Base-by-base conservation (phyloP, 768 basidiomycete species). In the Pisolithus albus region DNA sequence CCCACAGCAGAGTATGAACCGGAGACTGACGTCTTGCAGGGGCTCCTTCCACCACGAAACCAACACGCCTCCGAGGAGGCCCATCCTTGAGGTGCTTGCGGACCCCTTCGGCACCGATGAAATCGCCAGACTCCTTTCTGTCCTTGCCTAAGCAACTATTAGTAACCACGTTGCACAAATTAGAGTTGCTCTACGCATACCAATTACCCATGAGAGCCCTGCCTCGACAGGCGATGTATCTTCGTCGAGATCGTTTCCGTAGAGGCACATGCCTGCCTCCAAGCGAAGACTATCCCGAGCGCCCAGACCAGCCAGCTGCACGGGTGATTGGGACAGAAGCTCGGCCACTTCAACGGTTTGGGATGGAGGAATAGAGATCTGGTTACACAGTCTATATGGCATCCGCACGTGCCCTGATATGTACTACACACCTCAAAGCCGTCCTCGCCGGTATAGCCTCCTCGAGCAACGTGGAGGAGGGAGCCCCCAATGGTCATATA, bases 371-470 rank as follows among this genome's bases (percentile, higher is more conserved):
- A 95, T 84, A 4, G 92, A 95, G 55, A 97, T 92, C 92, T 91
- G 58, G 5, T 38, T 24, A 43, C 15, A 23, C 53, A 37, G 36
- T 44, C 53, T 9, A 47, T 37, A 52, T 24, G 34, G 41, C 42
- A 42, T 46, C 18, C 46, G 6, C 30, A 24, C 23, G 21, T 42
- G 13, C 40, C 28, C 5, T n/a, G 34, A 40, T 21, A 23, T 53
- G 19, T 30, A 2, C 47, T 56, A 54, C 72, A 52, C 23, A 84
- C 92, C 77, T 99, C 96, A 58, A 99, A 98, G 0, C 96, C 96
- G 67, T 99, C 96, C 70, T 99, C 96, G 10, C 96, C 96, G 0
- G 96, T 98, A 70, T 99, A 99, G 4, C 96, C 96, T 26, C 92
- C 91, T 15, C 96, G 83, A 7, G 92, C 88, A 28, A 98, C 81